A percentile compares a stretch with the other conserved stretches of the same genome.
These are phyloP conservation scores for Fistulifera solaris DNA, from an alignment of 108 stramenopile species.

Conservation along the genomic window DNA sequence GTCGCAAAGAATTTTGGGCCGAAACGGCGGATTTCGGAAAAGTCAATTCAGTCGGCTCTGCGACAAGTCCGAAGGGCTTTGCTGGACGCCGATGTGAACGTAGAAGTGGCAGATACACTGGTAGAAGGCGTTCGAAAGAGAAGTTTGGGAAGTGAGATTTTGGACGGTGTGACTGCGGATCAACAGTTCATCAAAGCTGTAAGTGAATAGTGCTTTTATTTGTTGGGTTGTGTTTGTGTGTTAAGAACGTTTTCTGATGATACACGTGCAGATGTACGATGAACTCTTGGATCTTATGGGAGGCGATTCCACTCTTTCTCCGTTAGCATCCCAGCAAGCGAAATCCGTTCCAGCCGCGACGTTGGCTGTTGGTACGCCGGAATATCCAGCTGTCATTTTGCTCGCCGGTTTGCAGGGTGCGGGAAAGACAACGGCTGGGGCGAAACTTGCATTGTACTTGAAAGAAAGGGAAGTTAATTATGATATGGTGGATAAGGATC, in stretches of 20 bases:
- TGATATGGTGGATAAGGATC: constrained; percentile 22
- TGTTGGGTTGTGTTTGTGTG: too few relatives aligned
- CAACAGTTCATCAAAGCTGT: constrained; percentile 88
- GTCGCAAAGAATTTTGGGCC: constrained; percentile 62
- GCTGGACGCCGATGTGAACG: constrained; percentile 85
- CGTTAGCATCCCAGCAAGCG: constrained; percentile 1
- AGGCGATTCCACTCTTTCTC: constrained; percentile 9
- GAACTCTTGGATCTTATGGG: constrained; percentile 66
- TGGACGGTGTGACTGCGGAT: constrained; percentile 62
- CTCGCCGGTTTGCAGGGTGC: constrained; percentile 95
- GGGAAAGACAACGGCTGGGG: constrained; percentile 92
- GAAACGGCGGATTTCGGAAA: constrained; percentile 69
- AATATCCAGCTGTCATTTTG: constrained; percentile 77
- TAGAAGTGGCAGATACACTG: constrained; percentile 81
- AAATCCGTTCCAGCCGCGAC: constrained; percentile 48
- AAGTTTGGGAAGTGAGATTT: constrained; percentile 66
- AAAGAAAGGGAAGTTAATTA: constrained; percentile 78
- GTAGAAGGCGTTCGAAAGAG: constrained; percentile 83
- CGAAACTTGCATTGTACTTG: constrained; percentile 85
- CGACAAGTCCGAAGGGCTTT: constrained; percentile 83
- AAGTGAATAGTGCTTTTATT: too few relatives aligned
- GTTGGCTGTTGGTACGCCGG: constrained; percentile 35
- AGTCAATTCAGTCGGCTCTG: constrained; percentile 64
- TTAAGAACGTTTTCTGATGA: too few relatives aligned
- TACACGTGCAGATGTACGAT: constrained; percentile 65